Conservation (phyloP, 148 eudicot genomes). For the Chenopodium suecicum region DNA sequence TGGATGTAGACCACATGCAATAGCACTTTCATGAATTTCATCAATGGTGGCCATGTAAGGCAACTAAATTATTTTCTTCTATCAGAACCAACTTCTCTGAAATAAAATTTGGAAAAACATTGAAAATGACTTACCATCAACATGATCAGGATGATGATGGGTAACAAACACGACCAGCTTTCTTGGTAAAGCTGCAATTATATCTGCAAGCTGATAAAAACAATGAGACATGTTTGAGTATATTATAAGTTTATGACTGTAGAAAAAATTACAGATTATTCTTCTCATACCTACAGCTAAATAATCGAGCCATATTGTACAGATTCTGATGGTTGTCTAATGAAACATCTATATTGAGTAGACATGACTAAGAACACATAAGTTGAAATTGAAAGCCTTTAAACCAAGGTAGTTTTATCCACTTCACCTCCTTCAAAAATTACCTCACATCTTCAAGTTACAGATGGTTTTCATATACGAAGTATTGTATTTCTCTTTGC, state of each 20-base stretch:
- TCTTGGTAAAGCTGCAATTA: slow-evolving; percentile 74
- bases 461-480: background rate
- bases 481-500: no score
- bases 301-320: background rate
- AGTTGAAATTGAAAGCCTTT: no score
- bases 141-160: slow-evolving; percentile 91
- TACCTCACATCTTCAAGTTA: background rate
- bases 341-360: no score
- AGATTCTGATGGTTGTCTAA: background rate
- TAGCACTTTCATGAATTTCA: no score
- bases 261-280: background rate
- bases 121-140: slow-evolving; percentile 62
- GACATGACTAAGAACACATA: no score
- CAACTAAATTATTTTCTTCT: no score
- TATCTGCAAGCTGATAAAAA: slow-evolving; percentile 61
- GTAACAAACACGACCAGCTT: slow-evolving; percentile 87
- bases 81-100: no score
- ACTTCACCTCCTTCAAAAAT: background rate
- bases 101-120: no score
- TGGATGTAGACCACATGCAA: no score
- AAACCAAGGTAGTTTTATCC: background rate
- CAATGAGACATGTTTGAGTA: slow-evolving; percentile 5
- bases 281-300: background rate
- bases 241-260: no score
- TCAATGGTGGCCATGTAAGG: no score